phyloP scores from a whole-genome alignment of 768 basidiomycete genomes.

The Rhizopogon salebrosus region DNA sequence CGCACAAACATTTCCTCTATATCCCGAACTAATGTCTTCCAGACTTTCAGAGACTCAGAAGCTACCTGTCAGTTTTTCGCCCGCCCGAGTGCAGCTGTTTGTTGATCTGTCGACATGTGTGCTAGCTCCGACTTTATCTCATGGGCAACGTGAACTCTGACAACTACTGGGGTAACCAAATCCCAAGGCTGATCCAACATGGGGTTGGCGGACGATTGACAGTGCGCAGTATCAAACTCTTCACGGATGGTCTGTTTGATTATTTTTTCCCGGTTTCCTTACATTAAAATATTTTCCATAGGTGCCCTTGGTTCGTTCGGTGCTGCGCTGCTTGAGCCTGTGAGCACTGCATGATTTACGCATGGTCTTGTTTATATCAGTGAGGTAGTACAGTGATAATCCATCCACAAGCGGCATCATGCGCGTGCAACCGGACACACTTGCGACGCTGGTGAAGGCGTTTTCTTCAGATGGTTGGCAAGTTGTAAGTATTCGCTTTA shows the following conservation, averaged over 20 bases:
- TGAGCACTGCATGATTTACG: slow-evolving; percentile 6
- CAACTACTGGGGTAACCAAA: slow-evolving; percentile 60
- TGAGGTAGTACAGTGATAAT: slow-evolving; percentile 63
- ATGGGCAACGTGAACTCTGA: slow-evolving; percentile 52
- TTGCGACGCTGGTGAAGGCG: slow-evolving; percentile 49
- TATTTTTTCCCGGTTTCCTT: background rate
- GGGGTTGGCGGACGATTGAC: slow-evolving; percentile 50
- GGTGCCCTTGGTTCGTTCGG: slow-evolving; percentile 92
- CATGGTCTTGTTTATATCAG: background rate
- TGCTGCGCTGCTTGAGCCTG: slow-evolving; percentile 77
- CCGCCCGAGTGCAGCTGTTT: background rate
- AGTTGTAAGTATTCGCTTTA: slow-evolving; percentile 49
- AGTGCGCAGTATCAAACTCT: slow-evolving; percentile 66
- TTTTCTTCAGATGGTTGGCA: slow-evolving; percentile 79
- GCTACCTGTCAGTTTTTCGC: slow-evolving; percentile 52
- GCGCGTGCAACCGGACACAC: slow-evolving; percentile 46
- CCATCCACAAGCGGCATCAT: slow-evolving; percentile 69
- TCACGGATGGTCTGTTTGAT: slow-evolving; percentile 57
- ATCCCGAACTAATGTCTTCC: slow-evolving; percentile 4
- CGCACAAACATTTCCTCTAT: slow-evolving; percentile 10
- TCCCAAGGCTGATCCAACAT: slow-evolving; percentile 56
- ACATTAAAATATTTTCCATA: slow-evolving; percentile 19
- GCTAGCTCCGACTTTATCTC: slow-evolving; percentile 53
- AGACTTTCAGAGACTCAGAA: slow-evolving; percentile 67
- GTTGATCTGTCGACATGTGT: background rate